A percentile compares a stretch with the other conserved stretches of the same genome.
Evolutionary conservation across 2,329 filamentous ascomycete species (phyloP).

Genomic region (Sphaerostilbella broomeana): DNA sequence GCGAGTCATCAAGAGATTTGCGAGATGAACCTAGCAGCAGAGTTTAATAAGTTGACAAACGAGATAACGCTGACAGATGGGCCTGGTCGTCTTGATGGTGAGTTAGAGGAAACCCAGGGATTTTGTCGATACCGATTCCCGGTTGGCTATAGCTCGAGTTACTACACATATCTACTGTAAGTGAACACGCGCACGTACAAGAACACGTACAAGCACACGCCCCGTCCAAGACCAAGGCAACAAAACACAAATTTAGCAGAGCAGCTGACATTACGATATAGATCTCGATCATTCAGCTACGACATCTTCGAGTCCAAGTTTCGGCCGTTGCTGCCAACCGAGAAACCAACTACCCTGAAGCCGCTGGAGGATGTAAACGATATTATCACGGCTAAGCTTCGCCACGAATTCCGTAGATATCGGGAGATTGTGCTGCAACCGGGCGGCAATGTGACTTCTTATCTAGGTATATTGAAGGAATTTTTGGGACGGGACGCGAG

Average conservation of each 20-base stretch:
- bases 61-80: constrained; percentile 63
- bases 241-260: too few relatives aligned
- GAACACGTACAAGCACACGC: too few relatives aligned
- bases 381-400: constrained; percentile 62
- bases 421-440: constrained; percentile 67
- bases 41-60: constrained; percentile 61
- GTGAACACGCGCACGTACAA: too few relatives aligned
- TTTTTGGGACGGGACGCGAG: constrained; percentile 66
- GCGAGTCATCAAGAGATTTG: constrained; percentile 55
- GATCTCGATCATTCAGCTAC: constrained; percentile 5
- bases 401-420: constrained; percentile 60
- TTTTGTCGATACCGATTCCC: constrained; percentile 66
- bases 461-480: constrained; percentile 61
- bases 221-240: too few relatives aligned
- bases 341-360: neutral
- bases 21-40: constrained; percentile 50
- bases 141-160: constrained; percentile 70
- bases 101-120: constrained; percentile 58
- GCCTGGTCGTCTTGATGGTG: constrained; percentile 50
- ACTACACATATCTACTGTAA: constrained; percentile 61
- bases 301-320: constrained; percentile 76
- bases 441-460: constrained; percentile 64
- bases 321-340: constrained; percentile 24
- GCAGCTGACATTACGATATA: neutral
- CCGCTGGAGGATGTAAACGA: neutral